Evolutionary conservation across 176 grass and related monocot genomes (phyloP).

Genomic region (Avena atlantica): DNA sequence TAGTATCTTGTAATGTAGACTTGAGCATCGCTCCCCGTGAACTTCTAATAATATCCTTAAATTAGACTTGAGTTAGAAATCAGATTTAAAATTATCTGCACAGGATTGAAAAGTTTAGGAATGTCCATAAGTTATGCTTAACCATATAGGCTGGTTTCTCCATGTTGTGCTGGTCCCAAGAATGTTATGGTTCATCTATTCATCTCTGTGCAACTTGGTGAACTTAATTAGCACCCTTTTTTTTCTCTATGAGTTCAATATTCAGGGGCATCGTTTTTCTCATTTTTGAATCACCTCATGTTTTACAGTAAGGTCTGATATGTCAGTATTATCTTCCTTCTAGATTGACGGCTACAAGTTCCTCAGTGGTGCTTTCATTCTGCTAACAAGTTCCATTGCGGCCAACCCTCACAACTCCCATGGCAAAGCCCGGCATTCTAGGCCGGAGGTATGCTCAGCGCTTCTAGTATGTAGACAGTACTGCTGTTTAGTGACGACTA

Average conservation of each 20-base stretch:
- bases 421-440: slow-evolving; percentile 53
- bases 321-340: neutral
- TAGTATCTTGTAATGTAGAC: neutral
- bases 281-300: neutral
- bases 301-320: neutral
- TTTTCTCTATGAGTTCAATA: neutral
- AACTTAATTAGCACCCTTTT: neutral
- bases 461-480: neutral
- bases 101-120: neutral
- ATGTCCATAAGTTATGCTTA: neutral
- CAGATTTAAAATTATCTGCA: neutral
- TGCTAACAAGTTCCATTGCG: neutral
- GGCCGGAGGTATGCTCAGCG: slow-evolving; percentile 40
- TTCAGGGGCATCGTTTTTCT: neutral
- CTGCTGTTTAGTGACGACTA: neutral
- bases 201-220: neutral
- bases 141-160: slow-evolving; percentile 8
- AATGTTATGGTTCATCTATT: neutral
- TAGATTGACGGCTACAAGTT: slow-evolving; percentile 27
- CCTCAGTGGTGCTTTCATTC: neutral
- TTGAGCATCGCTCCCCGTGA: neutral
- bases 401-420: slow-evolving; percentile 7
- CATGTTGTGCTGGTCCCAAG: neutral
- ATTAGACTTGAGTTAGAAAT: neutral
- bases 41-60: neutral